Base-by-base conservation (phyloP, 805 yeast genomes). In the Yarrowia sp. region DNA sequence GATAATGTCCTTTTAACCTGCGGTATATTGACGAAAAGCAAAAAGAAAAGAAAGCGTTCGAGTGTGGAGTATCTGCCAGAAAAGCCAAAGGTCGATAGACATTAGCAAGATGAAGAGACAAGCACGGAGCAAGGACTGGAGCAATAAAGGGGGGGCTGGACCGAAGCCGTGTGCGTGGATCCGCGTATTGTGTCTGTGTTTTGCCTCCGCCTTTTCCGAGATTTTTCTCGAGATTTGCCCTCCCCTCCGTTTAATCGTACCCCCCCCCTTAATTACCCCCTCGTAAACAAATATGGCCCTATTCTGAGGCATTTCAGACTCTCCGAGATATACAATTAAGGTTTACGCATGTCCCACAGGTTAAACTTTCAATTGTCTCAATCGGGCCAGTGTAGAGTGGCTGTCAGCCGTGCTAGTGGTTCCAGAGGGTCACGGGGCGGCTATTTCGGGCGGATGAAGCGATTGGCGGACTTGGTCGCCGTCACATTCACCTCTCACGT, bases 21-120 rank as follows among this genome's bases (percentile, higher is more conserved):
- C 61, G 61, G 46, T 55, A 55, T 55, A 39, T 55, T 39, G 46
- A 24, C 43, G 8, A 19, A 53, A 53, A 53, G 42, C 42, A 38
- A 36, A 38, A 20, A 17, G 19, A 19, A 19, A 15, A 24, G 17
- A n/a, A n/a, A 14, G 15, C 12, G 47, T 3, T 10, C 3, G n/a
- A 53, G 46, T 55, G 61, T 55, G 61, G 61, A 55, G 61, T 55
- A 55, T 39, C 33, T 10, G 42, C n/a, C n/a, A n/a, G 3, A 2
- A 38, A 53, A 53, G 34, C 19, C 46, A 55, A 55, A 55, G 19
- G 38, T 3, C 9, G 46, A 40, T 39, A 20, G 44, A 53, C 60
- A 52, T 52, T 52, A 52, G 56, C 56, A 52, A 52, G 17, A 17
- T 14, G 17, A 17, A 33, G 6, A 24, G 38, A 34, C 17, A 17